Percentiles rank a stretch among this genome's conserved stretches.
Evolutionary conservation across 23 red algal species (phyloP).

Genomic region (Cyanidioschyzon merolae): DNA sequence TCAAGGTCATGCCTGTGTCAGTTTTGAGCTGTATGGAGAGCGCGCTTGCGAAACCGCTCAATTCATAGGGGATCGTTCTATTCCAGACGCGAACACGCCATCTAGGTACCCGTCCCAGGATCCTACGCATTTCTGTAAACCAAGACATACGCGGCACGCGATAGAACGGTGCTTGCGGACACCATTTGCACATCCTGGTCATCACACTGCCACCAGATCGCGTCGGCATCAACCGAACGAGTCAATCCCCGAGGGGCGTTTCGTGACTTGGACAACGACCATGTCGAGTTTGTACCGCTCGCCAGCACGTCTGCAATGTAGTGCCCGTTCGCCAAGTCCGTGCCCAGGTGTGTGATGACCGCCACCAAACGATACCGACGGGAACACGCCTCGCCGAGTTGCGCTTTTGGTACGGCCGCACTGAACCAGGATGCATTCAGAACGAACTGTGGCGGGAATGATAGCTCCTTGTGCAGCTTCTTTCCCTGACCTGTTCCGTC

Average conservation of each 20-base stretch:
- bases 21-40: no score
- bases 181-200: not conserved
- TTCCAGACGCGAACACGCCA: no score
- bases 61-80: no score
- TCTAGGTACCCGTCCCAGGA: no score
- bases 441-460: conserved; percentile 32
- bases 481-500: conserved; percentile 23
- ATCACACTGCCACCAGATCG: not conserved
- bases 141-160: not conserved
- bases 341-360: conserved; percentile 73
- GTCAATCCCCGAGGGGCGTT: not conserved
- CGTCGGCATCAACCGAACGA: not conserved
- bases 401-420: not conserved
- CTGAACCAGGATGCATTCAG: conserved; percentile 19
- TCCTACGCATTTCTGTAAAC: no score
- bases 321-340: conserved; percentile 62
- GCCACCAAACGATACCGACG: conserved; percentile 26
- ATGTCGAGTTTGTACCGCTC: not conserved
- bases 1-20: no score
- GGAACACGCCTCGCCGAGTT: not conserved
- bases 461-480: conserved; percentile 41
- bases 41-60: no score
- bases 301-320: conserved; percentile 65
- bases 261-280: not conserved
- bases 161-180: not conserved